phyloP scores from a whole-genome alignment of 208 protist species.

The Acanthamoeba culbertsoni region DNA sequence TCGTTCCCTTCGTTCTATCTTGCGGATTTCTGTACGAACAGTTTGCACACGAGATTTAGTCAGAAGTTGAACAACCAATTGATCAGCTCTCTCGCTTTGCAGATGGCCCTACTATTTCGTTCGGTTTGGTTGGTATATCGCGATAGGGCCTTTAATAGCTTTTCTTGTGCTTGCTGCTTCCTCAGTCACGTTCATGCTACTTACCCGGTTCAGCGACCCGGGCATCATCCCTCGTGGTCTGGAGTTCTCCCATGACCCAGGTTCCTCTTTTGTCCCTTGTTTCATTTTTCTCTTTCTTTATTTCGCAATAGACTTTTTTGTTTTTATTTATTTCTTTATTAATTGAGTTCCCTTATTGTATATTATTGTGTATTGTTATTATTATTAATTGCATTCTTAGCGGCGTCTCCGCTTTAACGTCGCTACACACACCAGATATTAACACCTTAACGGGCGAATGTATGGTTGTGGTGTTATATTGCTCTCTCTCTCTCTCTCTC shows the following conservation, averaged over 20 bases:
- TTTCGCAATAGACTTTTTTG: too few species aligned
- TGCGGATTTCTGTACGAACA: not conserved
- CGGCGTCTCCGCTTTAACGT: too few species aligned
- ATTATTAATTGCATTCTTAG: too few species aligned
- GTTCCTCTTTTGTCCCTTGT: not conserved
- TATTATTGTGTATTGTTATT: too few species aligned
- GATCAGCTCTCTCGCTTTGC: not conserved
- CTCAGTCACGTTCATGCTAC: not conserved
- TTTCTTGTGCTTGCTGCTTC: not conserved
- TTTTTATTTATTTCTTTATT: too few species aligned
- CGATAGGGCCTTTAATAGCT: not conserved
- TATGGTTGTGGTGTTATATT: not conserved
- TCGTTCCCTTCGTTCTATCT: not conserved
- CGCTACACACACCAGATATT: too few species aligned
- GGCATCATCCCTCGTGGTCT: constrained; percentile 54
- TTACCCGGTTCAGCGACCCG: constrained; percentile 5
- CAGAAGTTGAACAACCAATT: not conserved
- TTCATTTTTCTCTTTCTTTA: not conserved
- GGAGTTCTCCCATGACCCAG: not conserved
- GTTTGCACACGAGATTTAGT: not conserved
- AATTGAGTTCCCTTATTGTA: too few species aligned
- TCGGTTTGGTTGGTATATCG: not conserved
- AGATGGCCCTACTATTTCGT: constrained; percentile 34
- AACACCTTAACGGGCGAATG: too few species aligned
- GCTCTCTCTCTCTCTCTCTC: not conserved